Base-by-base conservation (phyloP, 2,329 filamentous ascomycete species). In the Colletotrichum spaethianum region DNA sequence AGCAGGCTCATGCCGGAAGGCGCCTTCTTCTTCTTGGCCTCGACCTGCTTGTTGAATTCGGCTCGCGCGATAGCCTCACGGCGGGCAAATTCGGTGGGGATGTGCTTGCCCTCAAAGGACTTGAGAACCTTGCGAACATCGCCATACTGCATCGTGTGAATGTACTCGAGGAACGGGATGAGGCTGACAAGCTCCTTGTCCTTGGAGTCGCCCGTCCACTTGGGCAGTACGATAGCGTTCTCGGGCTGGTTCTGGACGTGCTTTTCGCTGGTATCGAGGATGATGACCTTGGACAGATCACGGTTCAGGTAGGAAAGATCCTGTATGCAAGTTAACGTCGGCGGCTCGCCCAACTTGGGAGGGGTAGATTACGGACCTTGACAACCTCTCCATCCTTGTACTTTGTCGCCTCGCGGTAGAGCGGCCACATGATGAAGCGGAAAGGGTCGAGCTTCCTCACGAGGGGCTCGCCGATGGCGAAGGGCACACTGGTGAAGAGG, bases 301-400 rank as follows among this genome's bases (percentile, higher is more conserved):
- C 96, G 94, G 86, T 99, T 99, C 60, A 99, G 91, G 84, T 98
- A 98, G 2, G 95, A 95, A n/a, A 99, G 91, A 80, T 99, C 96
- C 94, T 97, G 77, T 9, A 1, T 1, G 46, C 36, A 12, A 18
- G 59, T 80, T 68, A 79, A 75, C 28, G 46, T 64, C 26, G 56
- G 14, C 3, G 28, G n/a, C 4, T 26, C 28, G 1, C 23, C 5
- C 8, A 20, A 36, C 53, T 12, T 20, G 12, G n/a, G 20, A 28
- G 16, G 26, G 50, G 53, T 14, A 61, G 14, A 1, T 23, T 42
- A 75, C 85, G 75, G 84, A 95, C 94, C 92, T 99, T 99, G 83
- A 99, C 90, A 79, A 98, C 95, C 83, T 98, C 94, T 75, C 96
- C 96, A 75, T 97, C 93, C 83, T 98, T 93, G 82, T 98, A 99